phyloP scores from a whole-genome alignment of 2,329 filamentous ascomycete genomes.

The Microthyrium microscopicum region DNA sequence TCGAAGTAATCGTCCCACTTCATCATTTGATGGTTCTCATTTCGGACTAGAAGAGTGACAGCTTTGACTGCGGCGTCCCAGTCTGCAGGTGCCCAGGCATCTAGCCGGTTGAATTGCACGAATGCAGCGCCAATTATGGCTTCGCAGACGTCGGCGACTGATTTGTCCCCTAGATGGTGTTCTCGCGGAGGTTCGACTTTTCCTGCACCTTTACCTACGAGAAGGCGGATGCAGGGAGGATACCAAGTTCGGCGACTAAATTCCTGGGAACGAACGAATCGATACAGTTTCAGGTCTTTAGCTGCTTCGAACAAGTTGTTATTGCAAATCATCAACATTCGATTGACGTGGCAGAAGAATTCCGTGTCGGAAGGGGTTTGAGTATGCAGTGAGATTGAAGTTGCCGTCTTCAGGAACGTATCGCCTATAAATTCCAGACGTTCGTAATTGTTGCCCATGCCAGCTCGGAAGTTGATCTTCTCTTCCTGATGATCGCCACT shows the following conservation, averaged over 20 bases:
- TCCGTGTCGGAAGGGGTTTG: slow-evolving; percentile 64
- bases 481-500: slow-evolving; percentile 53
- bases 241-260: slow-evolving; percentile 74
- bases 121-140: slow-evolving; percentile 78
- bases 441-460: slow-evolving; percentile 93
- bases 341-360: slow-evolving; percentile 72
- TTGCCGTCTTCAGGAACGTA: slow-evolving; percentile 88
- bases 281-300: slow-evolving; percentile 41
- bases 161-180: slow-evolving; percentile 70
- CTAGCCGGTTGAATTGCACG: slow-evolving; percentile 33
- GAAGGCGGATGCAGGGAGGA: slow-evolving; percentile 57
- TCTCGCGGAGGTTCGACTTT: slow-evolving; percentile 25
- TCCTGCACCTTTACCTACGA: slow-evolving; percentile 46
- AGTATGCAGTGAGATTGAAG: slow-evolving; percentile 72
- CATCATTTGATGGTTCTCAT: slow-evolving; percentile 50
- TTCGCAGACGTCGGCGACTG: slow-evolving; percentile 86
- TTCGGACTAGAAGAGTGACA: slow-evolving; percentile 54
- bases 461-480: slow-evolving; percentile 57
- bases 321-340: slow-evolving; percentile 87
- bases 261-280: slow-evolving; percentile 65
- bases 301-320: slow-evolving; percentile 72
- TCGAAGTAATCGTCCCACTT: slow-evolving; percentile 57
- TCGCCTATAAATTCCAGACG: slow-evolving; percentile 87
- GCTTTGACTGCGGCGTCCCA: slow-evolving; percentile 46
- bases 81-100: slow-evolving; percentile 25